Evolutionary conservation across 164 flowering plant genomes (phyloP).

Genomic region (Vitis rupestris): DNA sequence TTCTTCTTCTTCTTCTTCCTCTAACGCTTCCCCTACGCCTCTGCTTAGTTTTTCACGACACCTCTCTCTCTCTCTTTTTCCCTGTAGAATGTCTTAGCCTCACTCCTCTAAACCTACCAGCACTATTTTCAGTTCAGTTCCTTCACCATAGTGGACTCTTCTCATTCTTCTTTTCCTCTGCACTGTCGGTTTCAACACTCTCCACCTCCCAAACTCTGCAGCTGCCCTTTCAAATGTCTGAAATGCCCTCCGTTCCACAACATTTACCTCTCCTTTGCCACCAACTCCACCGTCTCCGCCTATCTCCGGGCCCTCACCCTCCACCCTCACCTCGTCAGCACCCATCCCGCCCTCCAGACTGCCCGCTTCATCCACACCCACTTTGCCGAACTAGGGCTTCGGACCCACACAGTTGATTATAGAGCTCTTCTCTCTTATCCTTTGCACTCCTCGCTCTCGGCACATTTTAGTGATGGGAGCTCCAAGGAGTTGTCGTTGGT

Average conservation of each 20-base stretch:
- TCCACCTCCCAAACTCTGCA: neutral
- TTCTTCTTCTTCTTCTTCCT: no score
- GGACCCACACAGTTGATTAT: slow-evolving; percentile 42
- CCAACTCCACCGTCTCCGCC: slow-evolving; percentile 61
- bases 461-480: slow-evolving; percentile 43
- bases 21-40: no score
- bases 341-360: slow-evolving; percentile 36
- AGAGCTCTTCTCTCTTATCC: slow-evolving; percentile 74
- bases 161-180: no score
- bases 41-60: no score
- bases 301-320: slow-evolving; percentile 76
- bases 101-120: no score
- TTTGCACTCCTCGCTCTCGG: slow-evolving; percentile 38
- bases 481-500: slow-evolving; percentile 20
- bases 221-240: slow-evolving; percentile 3
- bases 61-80: no score
- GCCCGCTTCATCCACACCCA: slow-evolving; percentile 41
- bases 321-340: slow-evolving; percentile 87
- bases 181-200: no score
- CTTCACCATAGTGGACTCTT: no score
- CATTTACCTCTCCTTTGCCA: slow-evolving; percentile 54
- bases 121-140: no score
- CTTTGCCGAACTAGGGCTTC: slow-evolving; percentile 40
- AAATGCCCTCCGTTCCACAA: slow-evolving; percentile 28
- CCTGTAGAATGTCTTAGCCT: no score